Base-by-base conservation (phyloP, 2,329 filamentous ascomycete genomes). In the Trichoderma harzianum region DNA sequence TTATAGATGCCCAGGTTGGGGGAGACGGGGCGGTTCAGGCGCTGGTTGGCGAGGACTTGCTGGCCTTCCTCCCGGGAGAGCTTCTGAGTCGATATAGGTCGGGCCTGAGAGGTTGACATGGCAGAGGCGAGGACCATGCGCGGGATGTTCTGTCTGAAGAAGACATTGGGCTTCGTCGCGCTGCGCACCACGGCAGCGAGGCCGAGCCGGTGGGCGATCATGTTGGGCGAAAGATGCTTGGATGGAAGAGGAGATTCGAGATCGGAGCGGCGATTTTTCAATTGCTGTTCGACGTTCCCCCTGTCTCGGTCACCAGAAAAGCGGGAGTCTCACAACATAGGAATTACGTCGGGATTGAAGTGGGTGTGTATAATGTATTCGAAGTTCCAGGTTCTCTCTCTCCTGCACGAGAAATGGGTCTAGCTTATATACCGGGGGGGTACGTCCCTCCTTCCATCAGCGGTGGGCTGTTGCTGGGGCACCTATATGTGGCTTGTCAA, bases 1-100 rank as follows among this genome's bases (percentile, higher is more conserved):
- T 90, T 88, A 90, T 98, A 98, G 88, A 97, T 95, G 79, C 84
- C 81, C 74, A 98, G 89, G 81, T 98, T 94, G 70, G 95, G 95
- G 60, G 93, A 88, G 77, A 97, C 87, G 80, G 95, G 95, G 67
- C 95, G 95, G 79, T 87, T 83, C 70, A 91, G 87, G 78, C 95
- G 95, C 86, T 98, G 95, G 79, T 89, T 85, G 78, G 88, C 91
- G 80, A 98, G 93, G 83, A 97, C 89, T 76, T 87, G 80, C 75
- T 88, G 78, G 75, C 83, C 88, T 73, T 91, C 85, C 68, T 82
- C 76, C 69, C 83, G 81, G 73, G 87, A 84, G 77, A 92, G 77
- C 79, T 87, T 87, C 77, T 89, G 82, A 70, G 90, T 90, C 53
- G 88, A 84, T 77, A 88, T 84, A 77, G 80, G 78, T 76, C 86